Evolutionary conservation across 2,329 filamentous ascomycete species (phyloP), one percentile per base, ranked within the genome.

Genomic region (Epichloe typhina): DNA sequence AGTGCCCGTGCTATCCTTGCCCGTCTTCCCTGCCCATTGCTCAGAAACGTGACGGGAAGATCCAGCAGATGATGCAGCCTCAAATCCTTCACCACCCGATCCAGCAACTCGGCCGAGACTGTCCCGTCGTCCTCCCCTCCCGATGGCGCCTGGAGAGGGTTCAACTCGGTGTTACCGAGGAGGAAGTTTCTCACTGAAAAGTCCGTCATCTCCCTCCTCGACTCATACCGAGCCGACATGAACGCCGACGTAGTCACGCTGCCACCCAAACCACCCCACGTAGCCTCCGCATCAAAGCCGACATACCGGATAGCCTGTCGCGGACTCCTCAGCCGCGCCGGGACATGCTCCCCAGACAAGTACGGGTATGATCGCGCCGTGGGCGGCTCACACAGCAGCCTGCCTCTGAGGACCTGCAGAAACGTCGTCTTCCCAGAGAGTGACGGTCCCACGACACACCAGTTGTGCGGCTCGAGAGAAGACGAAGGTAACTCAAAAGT

Each of bases 161-260:
- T 96, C 53, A 96, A 72, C 54, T 90, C 80, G 3, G 84, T 94
- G 60, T 93, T 84, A 0, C 89, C 89, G 13, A 81, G 76, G 17
- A 98, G 68, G 62, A 88, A 97, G 66, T 95, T 83, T 48, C 76
- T 69, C 2, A 97, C 75, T 0, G 85, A 87, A 67, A 91, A 95
- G 65, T 97, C 93, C 1, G 86, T 94, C 50, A 82, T 67, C 96
- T 91, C 35, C 88, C 88, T 77, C 38, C 84, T 74, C 53, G 86
- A 90, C 72, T 98, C 93, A 64, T 97, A 98, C 39, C 93, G 77
- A 15, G 89, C 89, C 53, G 87, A 89, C 17, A 97, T 70, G 63
- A 96, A 96, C 4, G 88, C 83, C 19, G 86, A 85, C n/a, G 80
- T 74, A 0, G 77, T 75, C 5, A 74, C 73, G n/a, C 71, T 70